These are phyloP conservation scores for Malania oleifera DNA, from an alignment of 164 flowering plant genomes.

Conservation along the genomic window DNA sequence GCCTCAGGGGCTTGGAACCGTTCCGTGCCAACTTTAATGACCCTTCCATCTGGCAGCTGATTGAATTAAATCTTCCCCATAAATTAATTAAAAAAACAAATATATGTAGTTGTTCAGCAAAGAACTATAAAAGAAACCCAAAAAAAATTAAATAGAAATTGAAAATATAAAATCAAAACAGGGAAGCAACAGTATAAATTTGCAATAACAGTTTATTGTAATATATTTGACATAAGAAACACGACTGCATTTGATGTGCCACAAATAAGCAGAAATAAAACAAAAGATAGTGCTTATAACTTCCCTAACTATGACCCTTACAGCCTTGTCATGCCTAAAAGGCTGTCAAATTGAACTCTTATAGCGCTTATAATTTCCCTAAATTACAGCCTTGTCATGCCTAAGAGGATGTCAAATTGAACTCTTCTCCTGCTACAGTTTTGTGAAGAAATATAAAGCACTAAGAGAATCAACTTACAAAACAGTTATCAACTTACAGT, in stretches of 20 bases:
- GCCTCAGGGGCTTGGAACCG: slow-evolving; percentile 99
- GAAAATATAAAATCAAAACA: neutral
- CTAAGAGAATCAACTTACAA: slow-evolving; percentile 2
- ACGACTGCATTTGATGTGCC: neutral
- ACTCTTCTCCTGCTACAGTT: neutral
- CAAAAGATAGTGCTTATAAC: neutral
- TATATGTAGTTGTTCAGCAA: too few relatives aligned
- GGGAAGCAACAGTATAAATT: neutral
- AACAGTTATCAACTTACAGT: slow-evolving; percentile 56
- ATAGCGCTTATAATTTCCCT: neutral
- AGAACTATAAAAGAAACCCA: neutral
- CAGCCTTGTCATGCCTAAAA: neutral
- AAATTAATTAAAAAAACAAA: neutral
- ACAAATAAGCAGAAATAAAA: neutral
- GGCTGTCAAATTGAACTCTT: neutral
- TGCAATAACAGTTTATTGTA: neutral
- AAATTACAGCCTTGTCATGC: neutral
- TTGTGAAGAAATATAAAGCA: slow-evolving; percentile 2
- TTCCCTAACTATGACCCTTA: neutral
- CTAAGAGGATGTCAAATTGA: neutral
- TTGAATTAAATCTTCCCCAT: slow-evolving; percentile 1
- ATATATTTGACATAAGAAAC: neutral
- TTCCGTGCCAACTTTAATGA: slow-evolving; percentile 95
- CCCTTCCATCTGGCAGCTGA: slow-evolving; percentile 99
- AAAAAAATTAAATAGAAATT: neutral